phyloP scores from a whole-genome alignment of 768 basidiomycete species.

The Hygrocybe coccinea region DNA sequence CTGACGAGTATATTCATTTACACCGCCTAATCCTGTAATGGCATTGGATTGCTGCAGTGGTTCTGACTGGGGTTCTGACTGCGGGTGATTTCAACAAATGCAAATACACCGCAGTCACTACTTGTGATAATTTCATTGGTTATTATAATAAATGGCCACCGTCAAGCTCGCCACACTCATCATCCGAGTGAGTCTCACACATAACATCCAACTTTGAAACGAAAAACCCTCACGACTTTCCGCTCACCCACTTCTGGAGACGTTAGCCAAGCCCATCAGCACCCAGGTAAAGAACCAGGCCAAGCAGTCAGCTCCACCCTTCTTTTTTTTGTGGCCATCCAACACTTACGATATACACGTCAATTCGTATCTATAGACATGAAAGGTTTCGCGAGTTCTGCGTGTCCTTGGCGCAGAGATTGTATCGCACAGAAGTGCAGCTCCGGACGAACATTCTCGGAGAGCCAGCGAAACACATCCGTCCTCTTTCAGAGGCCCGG shows the following conservation, averaged over 20 bases:
- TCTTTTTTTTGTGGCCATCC: background rate
- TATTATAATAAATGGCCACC: conserved; percentile 55
- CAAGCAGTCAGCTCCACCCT: conserved; percentile 48
- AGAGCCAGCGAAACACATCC: conserved; percentile 64
- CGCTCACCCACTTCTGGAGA: conserved; percentile 38
- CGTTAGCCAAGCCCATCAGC: conserved; percentile 81
- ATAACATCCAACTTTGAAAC: background rate
- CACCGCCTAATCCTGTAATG: too few species aligned
- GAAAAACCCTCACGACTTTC: background rate
- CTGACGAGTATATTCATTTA: too few species aligned
- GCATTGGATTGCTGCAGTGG: too few species aligned
- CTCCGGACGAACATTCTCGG: conserved; percentile 74
- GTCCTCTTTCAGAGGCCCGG: conserved; percentile 75
- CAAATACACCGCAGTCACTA: background rate
- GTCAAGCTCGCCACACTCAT: conserved; percentile 70
- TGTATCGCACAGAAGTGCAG: conserved; percentile 69
- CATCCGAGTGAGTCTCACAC: conserved; percentile 53
- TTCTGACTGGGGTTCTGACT: too few species aligned
- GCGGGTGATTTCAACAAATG: background rate
- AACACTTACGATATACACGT: background rate
- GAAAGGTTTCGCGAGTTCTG: conserved; percentile 67
- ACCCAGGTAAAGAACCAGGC: conserved; percentile 64
- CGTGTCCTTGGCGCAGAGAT: conserved; percentile 66
- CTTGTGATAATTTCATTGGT: background rate
- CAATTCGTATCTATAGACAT: conserved; percentile 45